Percentiles rank a stretch among this genome's conserved stretches.
Evolutionary conservation across 2,329 filamentous ascomycete species (phyloP).

Genomic region (Furcasterigmium sp.): DNA sequence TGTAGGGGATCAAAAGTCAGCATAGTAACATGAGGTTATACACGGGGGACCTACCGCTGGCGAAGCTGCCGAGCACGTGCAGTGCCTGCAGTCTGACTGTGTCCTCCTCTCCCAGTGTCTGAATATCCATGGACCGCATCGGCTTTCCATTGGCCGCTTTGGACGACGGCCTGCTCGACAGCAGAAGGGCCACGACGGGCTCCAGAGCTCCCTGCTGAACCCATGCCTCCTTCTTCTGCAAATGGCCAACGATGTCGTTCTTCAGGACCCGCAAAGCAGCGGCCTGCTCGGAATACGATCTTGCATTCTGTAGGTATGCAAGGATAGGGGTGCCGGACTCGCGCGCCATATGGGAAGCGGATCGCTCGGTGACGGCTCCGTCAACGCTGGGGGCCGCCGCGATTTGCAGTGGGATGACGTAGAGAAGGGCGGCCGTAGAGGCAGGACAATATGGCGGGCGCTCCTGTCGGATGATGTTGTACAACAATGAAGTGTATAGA

Average conservation of each 20-base stretch:
- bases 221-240: slow-evolving; percentile 78
- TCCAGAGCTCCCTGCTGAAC: slow-evolving; percentile 65
- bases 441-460: too few species aligned
- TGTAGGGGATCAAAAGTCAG: slow-evolving; percentile 25
- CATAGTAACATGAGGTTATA: neutral
- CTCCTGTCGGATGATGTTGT: too few species aligned
- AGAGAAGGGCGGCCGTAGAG: too few species aligned
- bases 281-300: slow-evolving; percentile 45
- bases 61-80: slow-evolving; percentile 78
- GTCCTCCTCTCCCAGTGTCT: slow-evolving; percentile 54
- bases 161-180: slow-evolving; percentile 22
- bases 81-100: slow-evolving; percentile 71
- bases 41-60: slow-evolving; percentile 57
- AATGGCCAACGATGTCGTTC: slow-evolving; percentile 84
- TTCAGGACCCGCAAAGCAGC: slow-evolving; percentile 69
- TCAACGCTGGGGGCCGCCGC: too few species aligned
- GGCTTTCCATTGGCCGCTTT: slow-evolving; percentile 29
- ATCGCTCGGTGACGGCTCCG: too few species aligned
- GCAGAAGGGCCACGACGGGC: slow-evolving; percentile 45
- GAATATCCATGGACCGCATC: slow-evolving; percentile 20
- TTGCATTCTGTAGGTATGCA: slow-evolving; percentile 51
- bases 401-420: too few species aligned
- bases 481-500: too few species aligned
- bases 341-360: slow-evolving; percentile 42
- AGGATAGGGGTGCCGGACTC: slow-evolving; percentile 48